A percentile compares a stretch with the other conserved stretches of the same genome.
phyloP scores from a whole-genome alignment of 1,284 basidiomycete genomes.

The Mycena sp. region DNA sequence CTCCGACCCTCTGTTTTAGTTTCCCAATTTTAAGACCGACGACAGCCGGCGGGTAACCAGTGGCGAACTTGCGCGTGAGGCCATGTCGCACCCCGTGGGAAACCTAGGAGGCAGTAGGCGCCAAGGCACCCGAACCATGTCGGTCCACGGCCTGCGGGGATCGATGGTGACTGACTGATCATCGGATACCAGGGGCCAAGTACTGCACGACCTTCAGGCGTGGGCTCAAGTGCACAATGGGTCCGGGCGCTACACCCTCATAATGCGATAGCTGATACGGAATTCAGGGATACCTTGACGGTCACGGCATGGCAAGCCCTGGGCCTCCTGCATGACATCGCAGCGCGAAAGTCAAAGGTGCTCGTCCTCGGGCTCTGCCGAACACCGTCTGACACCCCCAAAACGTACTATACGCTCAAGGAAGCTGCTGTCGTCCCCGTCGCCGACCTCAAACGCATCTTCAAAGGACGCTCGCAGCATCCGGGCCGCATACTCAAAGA shows the following conservation, averaged over 20 bases:
- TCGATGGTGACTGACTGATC: not conserved
- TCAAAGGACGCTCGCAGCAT: not conserved
- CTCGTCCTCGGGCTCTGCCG: constrained; percentile 10
- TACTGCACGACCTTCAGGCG: constrained; percentile 2
- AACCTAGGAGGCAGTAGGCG: not conserved
- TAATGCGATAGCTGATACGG: not conserved
- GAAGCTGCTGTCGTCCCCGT: not conserved
- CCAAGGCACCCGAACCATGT: constrained; percentile 8
- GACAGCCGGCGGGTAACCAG: too few relatives aligned
- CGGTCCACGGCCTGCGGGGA: not conserved
- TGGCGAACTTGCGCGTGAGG: too few relatives aligned
- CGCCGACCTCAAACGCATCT: constrained; percentile 1
- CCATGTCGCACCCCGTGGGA: not conserved
- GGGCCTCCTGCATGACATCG: constrained; percentile 8
- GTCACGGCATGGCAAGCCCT: constrained; percentile 18
- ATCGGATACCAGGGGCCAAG: constrained; percentile 4
- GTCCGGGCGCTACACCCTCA: not conserved
- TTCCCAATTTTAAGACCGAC: too few relatives aligned
- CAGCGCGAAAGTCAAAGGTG: constrained; percentile 18
- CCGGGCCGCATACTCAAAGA: constrained; percentile 5
- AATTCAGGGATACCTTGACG: constrained; percentile 1
- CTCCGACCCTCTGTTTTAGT: too few relatives aligned
- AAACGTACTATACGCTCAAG: constrained; percentile 16
- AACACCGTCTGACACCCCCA: constrained; percentile 2
- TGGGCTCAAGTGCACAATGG: constrained; percentile 12